phyloP scores from a whole-genome alignment of 2,329 filamentous ascomycete genomes.

The Penicillium sclerotiorum region DNA sequence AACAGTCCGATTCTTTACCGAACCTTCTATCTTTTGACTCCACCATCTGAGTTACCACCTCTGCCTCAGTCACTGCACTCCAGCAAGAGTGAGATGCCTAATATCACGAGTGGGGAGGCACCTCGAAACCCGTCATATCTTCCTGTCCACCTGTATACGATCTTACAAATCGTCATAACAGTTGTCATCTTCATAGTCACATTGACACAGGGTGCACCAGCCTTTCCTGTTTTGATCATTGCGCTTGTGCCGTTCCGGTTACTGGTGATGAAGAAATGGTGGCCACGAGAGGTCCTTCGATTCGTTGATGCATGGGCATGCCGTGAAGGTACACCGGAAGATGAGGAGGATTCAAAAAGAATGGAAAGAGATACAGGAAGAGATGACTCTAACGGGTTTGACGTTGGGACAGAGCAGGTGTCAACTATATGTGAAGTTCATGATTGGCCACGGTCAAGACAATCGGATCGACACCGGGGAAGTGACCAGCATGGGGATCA shows the following conservation, averaged over 20 bases:
- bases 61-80: conserved; percentile 41
- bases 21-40: conserved; percentile 61
- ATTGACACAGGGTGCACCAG: conserved; percentile 63
- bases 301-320: conserved; percentile 56
- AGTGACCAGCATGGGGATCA: conserved; percentile 10
- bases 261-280: conserved; percentile 62
- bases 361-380: not conserved
- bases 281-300: conserved; percentile 60
- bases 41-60: conserved; percentile 53
- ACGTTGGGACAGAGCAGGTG: not conserved
- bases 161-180: conserved; percentile 61
- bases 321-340: conserved; percentile 57
- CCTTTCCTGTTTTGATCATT: conserved; percentile 66
- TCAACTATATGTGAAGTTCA: not conserved
- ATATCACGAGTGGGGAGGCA: conserved; percentile 22
- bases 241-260: conserved; percentile 65
- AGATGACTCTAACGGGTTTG: no score
- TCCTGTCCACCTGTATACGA: conserved; percentile 62
- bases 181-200: conserved; percentile 65
- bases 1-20: conserved; percentile 59
- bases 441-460: not conserved
- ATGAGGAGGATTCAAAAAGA: conserved; percentile 40
- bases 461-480: not conserved
- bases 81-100: conserved; percentile 1
- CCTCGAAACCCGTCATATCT: conserved; percentile 49